Base-by-base conservation (phyloP, 2,329 filamentous ascomycete genomes). In the Dothideomycetes sp. region DNA sequence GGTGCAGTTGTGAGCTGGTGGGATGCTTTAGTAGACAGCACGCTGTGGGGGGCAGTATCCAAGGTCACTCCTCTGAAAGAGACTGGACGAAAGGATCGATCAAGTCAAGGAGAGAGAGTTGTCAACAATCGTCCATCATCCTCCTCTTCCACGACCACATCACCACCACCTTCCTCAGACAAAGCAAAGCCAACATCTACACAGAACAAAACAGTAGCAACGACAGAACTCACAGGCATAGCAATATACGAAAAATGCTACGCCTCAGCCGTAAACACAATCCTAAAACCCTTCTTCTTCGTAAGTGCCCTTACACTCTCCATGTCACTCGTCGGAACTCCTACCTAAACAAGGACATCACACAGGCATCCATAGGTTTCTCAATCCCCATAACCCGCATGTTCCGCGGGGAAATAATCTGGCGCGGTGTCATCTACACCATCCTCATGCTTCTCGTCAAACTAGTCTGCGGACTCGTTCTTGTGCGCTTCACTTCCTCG, bases 311-410 rank as follows among this genome's bases (percentile, higher is more conserved):
- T n/a, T n/a, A n/a, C n/a, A n/a, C n/a, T n/a, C n/a, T n/a, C n/a
- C n/a, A n/a, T n/a, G n/a, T n/a, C n/a, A n/a, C n/a, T n/a, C n/a
- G n/a, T n/a, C n/a, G n/a, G n/a, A 52, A 64, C 22, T 49, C 47
- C 17, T 70, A 68, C 47, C 70, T 65, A 47, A 53, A 61, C 7
- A 51, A 60, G 23, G 54, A 64, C 1, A 60, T 68, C 0, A 53
- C n/a, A 70, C 3, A 65, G 64, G 82, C 71, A 2, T 76, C 72
- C 0, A 81, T 89, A 24, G 84, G 84, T 0, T 88, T 89, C 54
- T 80, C 83, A 0, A 82, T 91, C 1, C 84, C 84, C 0, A 80
- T 89, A 20, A 74, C 71, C 0, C 62, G 74, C 5, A 77, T 91
- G 68, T 89, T 87, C 50, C 56, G 57, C 0, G 73, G 73, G 0